phyloP scores from a whole-genome alignment of 345 rosid genomes.

The Physaria fendleri region DNA sequence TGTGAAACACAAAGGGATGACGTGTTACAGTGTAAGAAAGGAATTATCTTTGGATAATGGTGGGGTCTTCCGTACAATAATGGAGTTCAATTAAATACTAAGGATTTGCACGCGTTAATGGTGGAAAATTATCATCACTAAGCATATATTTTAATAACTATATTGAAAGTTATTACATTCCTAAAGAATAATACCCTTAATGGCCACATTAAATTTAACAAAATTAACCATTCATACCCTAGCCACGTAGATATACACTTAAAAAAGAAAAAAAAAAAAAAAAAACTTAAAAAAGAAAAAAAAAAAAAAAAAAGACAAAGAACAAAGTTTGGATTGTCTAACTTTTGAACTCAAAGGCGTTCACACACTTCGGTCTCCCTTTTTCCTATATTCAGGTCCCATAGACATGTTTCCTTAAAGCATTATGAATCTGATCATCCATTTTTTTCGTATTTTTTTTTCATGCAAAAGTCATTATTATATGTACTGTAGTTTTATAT shows the following conservation, averaged over 20 bases:
- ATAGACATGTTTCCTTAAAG: conserved; percentile 57
- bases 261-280: too few species aligned
- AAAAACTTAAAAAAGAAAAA: too few species aligned
- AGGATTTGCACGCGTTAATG: conserved; percentile 30
- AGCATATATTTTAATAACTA: conserved; percentile 2
- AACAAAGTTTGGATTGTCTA: not conserved
- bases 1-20: too few species aligned
- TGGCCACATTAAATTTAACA: conserved; percentile 22
- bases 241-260: not conserved
- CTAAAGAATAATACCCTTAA: conserved; percentile 11
- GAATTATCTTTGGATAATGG: conserved; percentile 7
- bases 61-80: conserved; percentile 27
- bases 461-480: not conserved
- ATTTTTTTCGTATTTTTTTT: not conserved
- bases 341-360: conserved; percentile 20
- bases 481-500: not conserved
- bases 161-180: not conserved
- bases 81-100: conserved; percentile 17
- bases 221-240: not conserved
- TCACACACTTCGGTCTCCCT: conserved; percentile 19
- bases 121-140: conserved; percentile 22
- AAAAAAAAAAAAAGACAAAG: too few species aligned
- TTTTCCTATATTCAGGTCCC: conserved; percentile 44
- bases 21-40: conserved; percentile 17
- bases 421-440: conserved; percentile 34